Base-by-base conservation (phyloP, 495 filamentous ascomycete species). In the Astrocystis sublimbata region DNA sequence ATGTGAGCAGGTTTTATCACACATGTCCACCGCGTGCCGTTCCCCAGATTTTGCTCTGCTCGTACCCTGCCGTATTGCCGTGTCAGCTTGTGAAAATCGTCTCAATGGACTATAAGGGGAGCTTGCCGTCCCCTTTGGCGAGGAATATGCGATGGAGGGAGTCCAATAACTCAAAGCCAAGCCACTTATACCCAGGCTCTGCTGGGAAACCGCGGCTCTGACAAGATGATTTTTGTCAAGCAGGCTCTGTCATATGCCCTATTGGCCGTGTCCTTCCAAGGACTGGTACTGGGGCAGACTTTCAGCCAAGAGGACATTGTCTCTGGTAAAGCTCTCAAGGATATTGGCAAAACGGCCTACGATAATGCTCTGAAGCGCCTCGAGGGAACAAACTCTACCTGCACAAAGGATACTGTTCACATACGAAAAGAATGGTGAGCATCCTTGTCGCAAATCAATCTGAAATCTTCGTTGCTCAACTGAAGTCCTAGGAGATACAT, bases 391-490 rank as follows among this genome's bases (percentile, higher is more conserved):
- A 63, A 65, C n/a, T 63, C 63, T 1, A 72, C 59, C n/a, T 81
- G 79, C 63, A 79, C 72, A 31, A 75, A 76, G 67, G 72, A 75
- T 36, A 79, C 75, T 52, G 68, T 76, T 47, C 68, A 70, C 42
- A 66, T 80, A 28, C 68, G 79, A 45, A 77, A 76, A 63, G 79
- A 81, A 74, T 81, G 79, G 79, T 79, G 62, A 15, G 26, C 19
- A n/a, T n/a, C n/a, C n/a, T n/a, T n/a, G n/a, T n/a, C n/a, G n/a
- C n/a, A n/a, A n/a, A n/a, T n/a, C n/a, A n/a, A n/a, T n/a, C n/a
- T n/a, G n/a, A n/a, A n/a, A n/a, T n/a, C n/a, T n/a, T n/a, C n/a
- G n/a, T 13, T 62, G 17, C 54, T 60, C 8, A 47, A 8, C 9
- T 58, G 15, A 1, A 4, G 3, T 28, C 2, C 19, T 46, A 79